Percentiles rank a stretch among this genome's conserved stretches.
These are phyloP conservation scores for Picea glauca DNA, from an alignment of 75 land plant genomes.

Conservation along the genomic window DNA sequence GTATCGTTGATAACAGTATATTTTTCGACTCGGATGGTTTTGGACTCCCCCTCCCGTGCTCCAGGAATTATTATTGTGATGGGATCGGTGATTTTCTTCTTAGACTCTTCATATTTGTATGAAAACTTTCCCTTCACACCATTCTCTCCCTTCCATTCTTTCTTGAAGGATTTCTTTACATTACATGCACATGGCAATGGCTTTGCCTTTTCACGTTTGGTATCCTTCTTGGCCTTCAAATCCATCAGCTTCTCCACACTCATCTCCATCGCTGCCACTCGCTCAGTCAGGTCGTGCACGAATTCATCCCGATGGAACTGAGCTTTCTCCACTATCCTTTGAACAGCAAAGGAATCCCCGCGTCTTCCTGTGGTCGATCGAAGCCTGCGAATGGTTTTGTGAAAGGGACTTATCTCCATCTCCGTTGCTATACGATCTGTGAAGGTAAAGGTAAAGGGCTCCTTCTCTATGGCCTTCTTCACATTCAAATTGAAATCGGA, in stretches of 20 bases:
- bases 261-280: slow-evolving; percentile 8
- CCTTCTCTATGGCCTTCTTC: not conserved
- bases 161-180: slow-evolving; percentile 3
- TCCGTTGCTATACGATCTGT: not conserved
- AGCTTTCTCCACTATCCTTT: not conserved
- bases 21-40: not conserved
- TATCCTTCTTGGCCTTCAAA: not conserved
- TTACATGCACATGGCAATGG: not conserved
- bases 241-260: not conserved
- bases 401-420: not conserved
- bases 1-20: not conserved
- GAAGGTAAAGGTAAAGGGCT: not conserved
- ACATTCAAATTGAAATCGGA: no score
- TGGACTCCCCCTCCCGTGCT: not conserved
- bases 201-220: not conserved
- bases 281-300: not conserved
- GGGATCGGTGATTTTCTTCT: no score
- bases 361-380: no score
- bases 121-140: slow-evolving; percentile 8
- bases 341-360: not conserved
- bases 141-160: slow-evolving; percentile 2
- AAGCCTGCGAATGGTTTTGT: not conserved
- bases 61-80: not conserved
- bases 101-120: not conserved
- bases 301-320: not conserved